These are phyloP conservation scores for Pleurotus citrinopileatus DNA, from an alignment of 768 basidiomycete species.

Conservation along the genomic window DNA sequence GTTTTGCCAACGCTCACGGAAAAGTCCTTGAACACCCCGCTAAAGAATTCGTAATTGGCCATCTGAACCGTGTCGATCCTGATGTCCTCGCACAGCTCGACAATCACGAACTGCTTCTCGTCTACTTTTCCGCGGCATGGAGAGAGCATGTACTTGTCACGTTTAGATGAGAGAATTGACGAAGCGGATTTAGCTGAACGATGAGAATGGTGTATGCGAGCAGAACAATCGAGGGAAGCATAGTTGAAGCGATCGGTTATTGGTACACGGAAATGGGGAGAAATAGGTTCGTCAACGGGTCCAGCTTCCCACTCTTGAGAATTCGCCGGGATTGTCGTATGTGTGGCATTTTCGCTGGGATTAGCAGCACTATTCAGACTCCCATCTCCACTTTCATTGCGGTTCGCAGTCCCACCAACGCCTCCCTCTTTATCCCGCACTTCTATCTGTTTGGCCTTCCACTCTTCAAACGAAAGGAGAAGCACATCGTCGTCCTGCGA, in stretches of 20 bases:
- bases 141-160: conserved; percentile 95
- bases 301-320: conserved; percentile 2
- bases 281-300: conserved; percentile 27
- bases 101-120: conserved; percentile 75
- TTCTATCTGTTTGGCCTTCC: conserved; percentile 68
- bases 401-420: conserved; percentile 6
- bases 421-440: conserved; percentile 29
- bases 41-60: conserved; percentile 98
- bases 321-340: neutral
- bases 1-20: conserved; percentile 85
- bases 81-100: conserved; percentile 98
- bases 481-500: conserved; percentile 59
- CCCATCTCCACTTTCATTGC: neutral
- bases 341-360: neutral
- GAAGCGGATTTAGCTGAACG: conserved; percentile 77
- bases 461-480: conserved; percentile 78
- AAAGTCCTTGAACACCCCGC: conserved; percentile 92
- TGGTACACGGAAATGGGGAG: conserved; percentile 70
- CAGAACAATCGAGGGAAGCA: conserved; percentile 89
- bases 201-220: conserved; percentile 85
- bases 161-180: conserved; percentile 83
- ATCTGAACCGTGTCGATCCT: conserved; percentile 94
- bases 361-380: neutral
- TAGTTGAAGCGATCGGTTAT: conserved; percentile 92
- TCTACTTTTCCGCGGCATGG: conserved; percentile 68